phyloP scores from a whole-genome alignment of 768 basidiomycete species.

The Chalciporus chontae region DNA sequence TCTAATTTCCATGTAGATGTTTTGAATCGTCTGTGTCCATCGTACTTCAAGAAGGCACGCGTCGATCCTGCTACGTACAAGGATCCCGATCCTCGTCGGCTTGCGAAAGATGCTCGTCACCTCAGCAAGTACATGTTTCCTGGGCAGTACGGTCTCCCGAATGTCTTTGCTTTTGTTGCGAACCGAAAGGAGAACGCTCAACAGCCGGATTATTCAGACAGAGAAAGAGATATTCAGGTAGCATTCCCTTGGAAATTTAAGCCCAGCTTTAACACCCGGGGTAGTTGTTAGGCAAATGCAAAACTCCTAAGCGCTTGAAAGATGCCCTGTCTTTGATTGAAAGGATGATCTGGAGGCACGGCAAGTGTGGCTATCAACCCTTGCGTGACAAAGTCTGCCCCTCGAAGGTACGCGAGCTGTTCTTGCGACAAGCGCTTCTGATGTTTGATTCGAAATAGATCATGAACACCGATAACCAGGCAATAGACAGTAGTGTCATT shows the following conservation, averaged over 20 bases:
- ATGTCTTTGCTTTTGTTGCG: slow-evolving; percentile 43
- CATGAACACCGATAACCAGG: slow-evolving; percentile 33
- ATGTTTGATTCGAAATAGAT: slow-evolving; percentile 31
- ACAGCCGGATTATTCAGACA: slow-evolving; percentile 53
- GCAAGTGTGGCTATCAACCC: slow-evolving; percentile 66
- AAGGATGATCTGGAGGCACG: slow-evolving; percentile 62
- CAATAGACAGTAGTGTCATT: slow-evolving; percentile 60
- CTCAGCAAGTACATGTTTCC: slow-evolving; percentile 85
- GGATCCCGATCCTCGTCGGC: slow-evolving; percentile 45
- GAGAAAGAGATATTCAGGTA: slow-evolving; percentile 72
- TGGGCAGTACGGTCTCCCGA: slow-evolving; percentile 66
- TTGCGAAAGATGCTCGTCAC: slow-evolving; percentile 52
- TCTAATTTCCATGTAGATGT: slow-evolving; percentile 46
- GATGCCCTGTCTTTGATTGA: slow-evolving; percentile 50
- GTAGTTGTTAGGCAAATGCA: slow-evolving; percentile 43
- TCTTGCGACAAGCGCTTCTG: not conserved
- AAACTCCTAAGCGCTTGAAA: slow-evolving; percentile 75
- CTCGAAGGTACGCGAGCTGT: slow-evolving; percentile 55
- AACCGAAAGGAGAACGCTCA: slow-evolving; percentile 28
- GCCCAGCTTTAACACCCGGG: not conserved
- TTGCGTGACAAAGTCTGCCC: slow-evolving; percentile 66
- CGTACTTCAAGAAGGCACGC: slow-evolving; percentile 35
- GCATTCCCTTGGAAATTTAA: not conserved
- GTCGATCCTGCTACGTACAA: slow-evolving; percentile 28
- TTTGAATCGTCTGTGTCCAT: slow-evolving; percentile 53